Conservation (phyloP, 495 filamentous ascomycete genomes). For the Ascobolus immersus region DNA sequence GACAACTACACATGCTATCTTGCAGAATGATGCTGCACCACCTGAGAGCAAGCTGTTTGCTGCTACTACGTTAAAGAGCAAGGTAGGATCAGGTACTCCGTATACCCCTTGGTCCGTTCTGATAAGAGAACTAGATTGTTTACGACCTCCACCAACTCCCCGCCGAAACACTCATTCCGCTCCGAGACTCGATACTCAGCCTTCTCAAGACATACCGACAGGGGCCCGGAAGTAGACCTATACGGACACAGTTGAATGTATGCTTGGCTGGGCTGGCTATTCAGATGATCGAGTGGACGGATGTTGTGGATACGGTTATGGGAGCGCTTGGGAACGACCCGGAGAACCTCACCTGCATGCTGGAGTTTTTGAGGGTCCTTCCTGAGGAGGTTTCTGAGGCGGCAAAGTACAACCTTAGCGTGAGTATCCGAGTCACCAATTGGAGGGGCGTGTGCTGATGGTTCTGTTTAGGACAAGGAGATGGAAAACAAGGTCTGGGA, state of each 20-base stretch:
- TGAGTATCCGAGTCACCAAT: conserved; percentile 30
- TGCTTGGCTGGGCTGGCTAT: conserved; percentile 83
- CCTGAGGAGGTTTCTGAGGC: conserved; percentile 98
- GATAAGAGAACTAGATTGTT: conserved; percentile 33
- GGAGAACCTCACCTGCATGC: conserved; percentile 51
- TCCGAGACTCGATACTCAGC: conserved; percentile 59
- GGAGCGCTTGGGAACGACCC: conserved; percentile 49
- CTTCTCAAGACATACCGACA: conserved; percentile 52
- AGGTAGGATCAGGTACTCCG: conserved; percentile 35
- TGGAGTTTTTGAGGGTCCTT: conserved; percentile 87
- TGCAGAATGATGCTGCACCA: conserved; percentile 47
- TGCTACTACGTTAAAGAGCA: conserved; percentile 88
- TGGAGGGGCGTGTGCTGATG: conserved; percentile 1
- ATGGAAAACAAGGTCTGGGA: conserved; percentile 56
- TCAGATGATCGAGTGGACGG: conserved; percentile 88
- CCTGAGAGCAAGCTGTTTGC: conserved; percentile 81
- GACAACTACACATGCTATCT: conserved; percentile 58
- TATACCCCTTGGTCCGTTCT: conserved; percentile 15
- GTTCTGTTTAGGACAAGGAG: conserved; percentile 60
- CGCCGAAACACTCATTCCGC: conserved; percentile 37
- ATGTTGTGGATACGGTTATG: conserved; percentile 63
- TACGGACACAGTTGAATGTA: conserved; percentile 82
- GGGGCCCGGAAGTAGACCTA: conserved; percentile 47
- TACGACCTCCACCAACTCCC: conserved; percentile 74
- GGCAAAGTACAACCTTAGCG: conserved; percentile 91